Base-by-base conservation (phyloP, 768 basidiomycete genomes). In the Dentipellis sp. region DNA sequence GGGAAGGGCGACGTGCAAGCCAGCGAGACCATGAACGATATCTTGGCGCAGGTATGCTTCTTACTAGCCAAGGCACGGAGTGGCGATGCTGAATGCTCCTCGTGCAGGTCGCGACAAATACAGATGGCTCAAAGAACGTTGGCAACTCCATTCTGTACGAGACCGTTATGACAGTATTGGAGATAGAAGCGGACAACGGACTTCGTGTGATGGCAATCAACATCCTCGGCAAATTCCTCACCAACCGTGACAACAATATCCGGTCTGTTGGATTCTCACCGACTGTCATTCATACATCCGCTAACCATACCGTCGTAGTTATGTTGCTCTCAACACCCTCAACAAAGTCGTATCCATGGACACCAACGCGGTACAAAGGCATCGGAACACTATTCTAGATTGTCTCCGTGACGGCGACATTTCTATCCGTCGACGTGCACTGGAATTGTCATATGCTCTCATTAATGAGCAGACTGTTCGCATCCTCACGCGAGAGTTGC, bases 131-230 rank as follows among this genome's bases (percentile, higher is more conserved):
- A 6, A 99, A 99, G 73, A 99, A 98, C 65, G 97, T 98, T 62
- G 97, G 97, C 53, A 98, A 97, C 69, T 86, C 95, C 3, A 97
- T 99, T 59, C 72, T 99, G 35, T 99, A 99, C 68, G 97, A 99
- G 73, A 95, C 95, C 0, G 95, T 97, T 6, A 77, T 98, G 60
- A 93, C 94, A 1, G 87, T 99, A 16, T 77, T 99, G 49, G 95
- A 99, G 62, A 98, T 98, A 59, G 61, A 57, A 55, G 94, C 97
- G 10, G 97, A 99, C 67, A 88, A 83, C 42, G 93, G 94, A 17
- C 74, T 99, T 19, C 86, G 97, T 1, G 94, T 98, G 47, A 97
- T 99, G 97, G 97, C 97, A 0, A 99, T 99, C 70, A 99, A 99
- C 68, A 98, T 98, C 56, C 79, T 99, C 36, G 97, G 97, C 54